Evolutionary conservation across 2,329 filamentous ascomycete genomes (phyloP).

Genomic region (Trichocomaceae sp.): DNA sequence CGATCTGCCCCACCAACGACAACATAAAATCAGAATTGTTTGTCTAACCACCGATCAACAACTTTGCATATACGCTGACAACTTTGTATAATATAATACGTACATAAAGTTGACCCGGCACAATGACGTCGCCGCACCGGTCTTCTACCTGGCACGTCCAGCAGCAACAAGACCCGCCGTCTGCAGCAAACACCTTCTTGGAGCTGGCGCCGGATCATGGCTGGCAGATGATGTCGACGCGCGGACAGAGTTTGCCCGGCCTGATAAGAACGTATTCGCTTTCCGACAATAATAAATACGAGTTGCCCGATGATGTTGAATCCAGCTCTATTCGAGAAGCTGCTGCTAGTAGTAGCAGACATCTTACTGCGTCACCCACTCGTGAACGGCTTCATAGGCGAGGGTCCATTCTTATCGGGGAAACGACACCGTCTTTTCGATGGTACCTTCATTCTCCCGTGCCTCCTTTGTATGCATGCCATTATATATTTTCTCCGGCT

Average conservation of each 20-base stretch:
- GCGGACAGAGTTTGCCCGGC: constrained; percentile 32
- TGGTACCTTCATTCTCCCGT: constrained; percentile 48
- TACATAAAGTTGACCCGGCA: too few species aligned
- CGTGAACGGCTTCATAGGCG: constrained; percentile 7
- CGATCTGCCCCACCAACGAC: too few species aligned
- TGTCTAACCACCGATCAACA: too few species aligned
- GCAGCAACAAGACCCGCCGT: not conserved
- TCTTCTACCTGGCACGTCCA: not conserved
- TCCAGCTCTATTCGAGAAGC: not conserved
- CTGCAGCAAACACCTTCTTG: constrained; percentile 18
- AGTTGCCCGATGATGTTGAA: not conserved
- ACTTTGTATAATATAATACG: too few species aligned
- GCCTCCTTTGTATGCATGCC: not conserved
- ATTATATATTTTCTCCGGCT: not conserved
- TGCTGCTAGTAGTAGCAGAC: not conserved
- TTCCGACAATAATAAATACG: not conserved
- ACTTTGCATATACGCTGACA: too few species aligned
- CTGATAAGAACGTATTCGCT: constrained; percentile 22
- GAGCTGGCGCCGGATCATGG: constrained; percentile 29
- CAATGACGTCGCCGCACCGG: constrained; percentile 8
- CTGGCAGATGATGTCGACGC: constrained; percentile 31
- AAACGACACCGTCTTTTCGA: constrained; percentile 74
- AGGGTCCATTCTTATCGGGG: constrained; percentile 80
- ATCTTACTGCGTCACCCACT: not conserved
- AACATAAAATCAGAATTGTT: too few species aligned